Percentiles rank a stretch among this genome's conserved stretches.
These are phyloP conservation scores for Phaeosphaeria sp. DNA, from an alignment of 2,329 filamentous ascomycete species.

Conservation along the genomic window DNA sequence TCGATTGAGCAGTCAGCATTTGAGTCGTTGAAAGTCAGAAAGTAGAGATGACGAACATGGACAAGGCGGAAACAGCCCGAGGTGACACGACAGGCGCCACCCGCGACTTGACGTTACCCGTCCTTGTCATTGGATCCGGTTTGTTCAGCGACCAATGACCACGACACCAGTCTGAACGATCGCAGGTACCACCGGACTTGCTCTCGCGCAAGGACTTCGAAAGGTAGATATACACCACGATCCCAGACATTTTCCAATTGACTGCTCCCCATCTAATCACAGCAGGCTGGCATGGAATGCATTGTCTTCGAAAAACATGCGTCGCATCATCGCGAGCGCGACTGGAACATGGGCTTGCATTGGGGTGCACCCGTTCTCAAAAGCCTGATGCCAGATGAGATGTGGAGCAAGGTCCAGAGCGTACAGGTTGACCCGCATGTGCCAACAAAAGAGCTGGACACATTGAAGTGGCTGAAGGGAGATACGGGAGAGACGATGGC, in stretches of 20 bases:
- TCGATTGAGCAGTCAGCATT: too few species aligned
- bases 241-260: too few species aligned
- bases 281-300: constrained; percentile 51
- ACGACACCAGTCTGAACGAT: constrained; percentile 9
- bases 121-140: constrained; percentile 46
- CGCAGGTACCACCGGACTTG: constrained; percentile 45
- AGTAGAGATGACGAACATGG: background rate
- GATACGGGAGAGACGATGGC: constrained; percentile 45
- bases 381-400: constrained; percentile 58
- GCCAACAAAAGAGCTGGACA: constrained; percentile 44
- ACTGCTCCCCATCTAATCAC: constrained; percentile 7
- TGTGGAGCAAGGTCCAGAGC: constrained; percentile 60
- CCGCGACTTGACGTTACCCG: constrained; percentile 16
- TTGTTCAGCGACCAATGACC: constrained; percentile 16
- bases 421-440: constrained; percentile 60
- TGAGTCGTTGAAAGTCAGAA: too few species aligned
- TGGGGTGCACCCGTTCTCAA: constrained; percentile 65
- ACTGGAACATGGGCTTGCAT: constrained; percentile 70
- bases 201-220: constrained; percentile 45
- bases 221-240: constrained; percentile 39
- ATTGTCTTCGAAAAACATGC: constrained; percentile 64
- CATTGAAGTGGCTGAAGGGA: constrained; percentile 42
- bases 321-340: constrained; percentile 56
- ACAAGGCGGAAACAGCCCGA: background rate
- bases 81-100: background rate